phyloP scores from a whole-genome alignment of 108 stramenopile genomes.

The Nannochloropsis gaditana region DNA sequence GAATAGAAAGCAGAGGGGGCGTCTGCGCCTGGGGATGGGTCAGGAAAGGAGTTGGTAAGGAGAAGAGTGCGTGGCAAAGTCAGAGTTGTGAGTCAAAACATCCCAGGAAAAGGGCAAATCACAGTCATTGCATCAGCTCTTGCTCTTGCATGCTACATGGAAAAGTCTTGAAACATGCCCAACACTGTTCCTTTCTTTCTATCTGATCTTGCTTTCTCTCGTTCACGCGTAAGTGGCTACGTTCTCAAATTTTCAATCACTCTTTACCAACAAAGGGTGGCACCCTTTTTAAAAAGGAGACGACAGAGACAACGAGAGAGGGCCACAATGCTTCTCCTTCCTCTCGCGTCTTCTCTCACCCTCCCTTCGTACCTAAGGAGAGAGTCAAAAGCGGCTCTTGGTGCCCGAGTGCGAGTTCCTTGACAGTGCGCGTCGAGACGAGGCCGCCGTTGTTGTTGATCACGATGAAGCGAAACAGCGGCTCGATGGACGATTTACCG shows the following conservation, averaged over 20 bases:
- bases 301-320: no score
- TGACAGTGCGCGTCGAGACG: not conserved
- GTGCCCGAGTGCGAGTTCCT: not conserved
- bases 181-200: not conserved
- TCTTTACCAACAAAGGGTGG: no score
- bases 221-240: no score
- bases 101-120: no score
- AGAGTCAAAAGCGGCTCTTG: not conserved
- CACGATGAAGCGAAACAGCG: not conserved
- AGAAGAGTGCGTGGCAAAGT: not conserved
- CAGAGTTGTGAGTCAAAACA: not conserved
- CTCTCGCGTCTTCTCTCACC: not conserved
- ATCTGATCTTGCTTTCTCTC: not conserved
- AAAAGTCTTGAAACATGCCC: no score
- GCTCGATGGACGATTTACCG: not conserved
- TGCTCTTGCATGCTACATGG: no score
- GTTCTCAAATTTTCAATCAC: no score
- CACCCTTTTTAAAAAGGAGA: no score
- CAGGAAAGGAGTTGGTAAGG: not conserved
- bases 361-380: not conserved
- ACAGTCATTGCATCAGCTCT: no score
- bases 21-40: not conserved
- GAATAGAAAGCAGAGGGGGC: not conserved
- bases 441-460: slow-evolving; percentile 4
- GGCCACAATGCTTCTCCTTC: not conserved